Conservation (phyloP, 305 asterid genomes). For the Solanum hybrid region DNA sequence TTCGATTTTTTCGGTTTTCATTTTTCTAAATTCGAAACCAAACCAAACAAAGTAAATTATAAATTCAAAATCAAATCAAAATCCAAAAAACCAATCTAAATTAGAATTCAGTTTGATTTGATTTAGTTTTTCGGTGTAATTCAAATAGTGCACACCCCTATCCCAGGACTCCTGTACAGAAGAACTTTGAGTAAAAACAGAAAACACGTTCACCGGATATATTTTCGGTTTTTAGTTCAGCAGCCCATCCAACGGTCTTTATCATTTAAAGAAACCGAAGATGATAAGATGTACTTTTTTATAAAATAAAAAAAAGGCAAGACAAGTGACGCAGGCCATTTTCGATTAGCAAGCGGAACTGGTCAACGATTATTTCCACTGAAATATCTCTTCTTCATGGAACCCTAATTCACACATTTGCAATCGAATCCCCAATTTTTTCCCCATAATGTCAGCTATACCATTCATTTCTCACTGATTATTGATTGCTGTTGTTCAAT, state of each 20-base stretch:
- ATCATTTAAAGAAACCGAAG: neutral
- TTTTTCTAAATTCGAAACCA: too few species aligned
- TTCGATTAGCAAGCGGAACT: neutral
- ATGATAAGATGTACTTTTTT: neutral
- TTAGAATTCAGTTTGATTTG: too few species aligned
- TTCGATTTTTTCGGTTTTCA: too few species aligned
- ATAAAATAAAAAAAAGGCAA: neutral
- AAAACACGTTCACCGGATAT: neutral
- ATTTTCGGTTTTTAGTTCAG: neutral
- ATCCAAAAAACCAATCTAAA: too few species aligned
- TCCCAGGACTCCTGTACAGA: neutral
- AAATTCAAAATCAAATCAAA: too few species aligned
- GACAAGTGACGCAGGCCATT: neutral
- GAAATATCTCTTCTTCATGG: neutral
- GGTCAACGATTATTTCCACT: neutral
- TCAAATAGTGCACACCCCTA: too few species aligned
- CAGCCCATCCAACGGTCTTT: neutral
- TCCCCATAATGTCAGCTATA: neutral
- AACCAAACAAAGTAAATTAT: too few species aligned
- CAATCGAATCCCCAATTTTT: neutral
- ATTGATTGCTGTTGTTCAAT: neutral
- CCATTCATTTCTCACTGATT: neutral
- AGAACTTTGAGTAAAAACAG: neutral
- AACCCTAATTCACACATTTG: slow-evolving; percentile 7
- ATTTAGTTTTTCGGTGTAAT: too few species aligned